phyloP scores from a whole-genome alignment of 129 eudicot species.

The Mikania micrantha region DNA sequence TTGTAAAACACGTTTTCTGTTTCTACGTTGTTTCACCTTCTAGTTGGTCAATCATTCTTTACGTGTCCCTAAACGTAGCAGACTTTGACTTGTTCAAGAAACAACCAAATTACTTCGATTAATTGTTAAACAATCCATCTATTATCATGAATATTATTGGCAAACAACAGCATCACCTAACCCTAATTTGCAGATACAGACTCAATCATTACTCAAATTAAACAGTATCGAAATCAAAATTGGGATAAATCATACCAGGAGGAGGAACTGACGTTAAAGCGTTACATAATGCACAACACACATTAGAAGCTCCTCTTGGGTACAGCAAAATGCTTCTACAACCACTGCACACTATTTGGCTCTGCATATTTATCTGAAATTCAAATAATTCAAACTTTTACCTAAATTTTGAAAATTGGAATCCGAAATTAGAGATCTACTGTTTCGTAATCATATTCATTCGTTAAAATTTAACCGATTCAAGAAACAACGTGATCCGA shows the following conservation, averaged over 20 bases:
- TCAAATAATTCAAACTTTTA: not conserved
- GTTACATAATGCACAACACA: constrained; percentile 73
- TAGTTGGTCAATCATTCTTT: not conserved
- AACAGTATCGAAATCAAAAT: not conserved
- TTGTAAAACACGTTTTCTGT: not conserved
- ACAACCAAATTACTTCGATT: not conserved
- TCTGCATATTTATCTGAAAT: constrained; percentile 53
- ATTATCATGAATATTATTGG: not conserved
- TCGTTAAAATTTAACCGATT: not conserved
- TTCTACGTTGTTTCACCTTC: constrained; percentile 1
- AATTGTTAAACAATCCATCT: too few species aligned
- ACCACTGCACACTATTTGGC: constrained; percentile 75
- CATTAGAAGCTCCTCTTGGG: constrained; percentile 86
- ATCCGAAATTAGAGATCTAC: not conserved
- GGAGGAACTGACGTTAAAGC: constrained; percentile 70
- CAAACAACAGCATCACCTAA: not conserved
- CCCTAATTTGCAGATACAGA: not conserved
- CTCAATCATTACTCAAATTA: not conserved
- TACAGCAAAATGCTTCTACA: constrained; percentile 70
- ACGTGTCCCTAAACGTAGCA: constrained; percentile 4
- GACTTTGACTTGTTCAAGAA: constrained; percentile 15
- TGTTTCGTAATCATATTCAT: not conserved
- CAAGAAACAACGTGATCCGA: not conserved
- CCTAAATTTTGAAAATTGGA: not conserved
- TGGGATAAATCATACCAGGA: constrained; percentile 32